Percentiles rank a stretch among this genome's conserved stretches.
phyloP scores from a whole-genome alignment of 176 grass and related monocot genomes.

The Triticum urartu region DNA sequence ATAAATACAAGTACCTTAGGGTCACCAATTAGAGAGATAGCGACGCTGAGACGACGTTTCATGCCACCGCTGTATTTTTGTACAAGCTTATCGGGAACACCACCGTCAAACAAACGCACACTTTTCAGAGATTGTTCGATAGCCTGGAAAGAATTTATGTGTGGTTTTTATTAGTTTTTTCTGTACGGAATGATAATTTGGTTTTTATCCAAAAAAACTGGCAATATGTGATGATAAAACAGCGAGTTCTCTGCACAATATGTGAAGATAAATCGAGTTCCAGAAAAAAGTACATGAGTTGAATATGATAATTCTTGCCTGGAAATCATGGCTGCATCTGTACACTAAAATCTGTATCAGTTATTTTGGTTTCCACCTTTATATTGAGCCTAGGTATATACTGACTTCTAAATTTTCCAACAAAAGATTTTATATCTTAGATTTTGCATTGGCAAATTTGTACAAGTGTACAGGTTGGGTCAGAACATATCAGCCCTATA shows the following conservation, averaged over 20 bases:
- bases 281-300: background rate
- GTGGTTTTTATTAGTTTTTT: background rate
- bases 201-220: background rate
- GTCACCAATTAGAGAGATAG: conserved; percentile 73
- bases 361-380: background rate
- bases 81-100: conserved; percentile 63
- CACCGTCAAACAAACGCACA: conserved; percentile 54
- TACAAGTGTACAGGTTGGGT: background rate
- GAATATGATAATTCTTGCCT: background rate
- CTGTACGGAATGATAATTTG: background rate
- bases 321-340: background rate
- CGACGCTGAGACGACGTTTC: conserved; percentile 84
- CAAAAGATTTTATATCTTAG: background rate
- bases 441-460: background rate
- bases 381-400: background rate
- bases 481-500: conserved; percentile 8
- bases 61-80: conserved; percentile 84
- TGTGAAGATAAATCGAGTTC: background rate
- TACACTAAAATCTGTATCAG: background rate
- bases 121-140: conserved; percentile 67
- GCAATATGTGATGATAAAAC: background rate
- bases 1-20: conserved; percentile 49
- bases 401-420: background rate
- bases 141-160: conserved; percentile 51
- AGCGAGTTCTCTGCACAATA: background rate